phyloP scores from a whole-genome alignment of 2,329 filamentous ascomycete species.

The Aspergillus proliferans region DNA sequence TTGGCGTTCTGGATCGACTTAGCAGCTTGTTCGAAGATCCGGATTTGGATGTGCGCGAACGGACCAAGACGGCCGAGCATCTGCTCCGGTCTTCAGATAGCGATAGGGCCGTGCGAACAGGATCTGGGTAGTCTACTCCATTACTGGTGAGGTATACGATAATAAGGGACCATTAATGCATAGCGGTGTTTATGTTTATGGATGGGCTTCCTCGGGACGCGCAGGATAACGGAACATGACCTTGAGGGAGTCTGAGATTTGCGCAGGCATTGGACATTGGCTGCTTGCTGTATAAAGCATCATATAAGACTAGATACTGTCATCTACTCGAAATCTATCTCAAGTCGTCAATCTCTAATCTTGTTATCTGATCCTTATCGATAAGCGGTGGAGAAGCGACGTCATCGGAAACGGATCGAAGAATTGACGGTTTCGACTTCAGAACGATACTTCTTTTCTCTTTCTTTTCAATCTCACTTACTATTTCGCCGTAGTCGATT shows the following conservation, averaged over 20 bases:
- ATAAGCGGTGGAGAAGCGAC: slow-evolving; percentile 10
- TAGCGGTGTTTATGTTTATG: slow-evolving; percentile 9
- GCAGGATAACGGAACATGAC: too few species aligned
- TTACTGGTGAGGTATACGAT: background rate
- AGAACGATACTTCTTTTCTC: background rate
- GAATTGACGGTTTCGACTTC: background rate
- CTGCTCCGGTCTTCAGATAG: slow-evolving; percentile 50
- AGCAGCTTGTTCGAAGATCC: slow-evolving; percentile 59
- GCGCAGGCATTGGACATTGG: background rate
- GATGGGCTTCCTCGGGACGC: background rate
- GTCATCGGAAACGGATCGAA: slow-evolving; percentile 11
- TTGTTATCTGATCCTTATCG: background rate
- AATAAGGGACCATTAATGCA: slow-evolving; percentile 6
- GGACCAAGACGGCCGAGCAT: slow-evolving; percentile 71
- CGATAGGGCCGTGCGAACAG: background rate
- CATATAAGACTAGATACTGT: background rate
- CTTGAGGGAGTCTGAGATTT: background rate
- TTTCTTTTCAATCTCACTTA: background rate
- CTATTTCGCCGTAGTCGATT: too few species aligned
- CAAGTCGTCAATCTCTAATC: too few species aligned
- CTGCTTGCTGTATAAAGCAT: background rate
- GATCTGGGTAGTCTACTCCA: background rate
- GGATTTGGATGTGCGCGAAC: slow-evolving; percentile 75
- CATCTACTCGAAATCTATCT: slow-evolving; percentile 1
- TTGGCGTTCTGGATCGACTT: slow-evolving; percentile 66